phyloP scores from a whole-genome alignment of 495 filamentous ascomycete genomes.

The Penicillium flavigenum region DNA sequence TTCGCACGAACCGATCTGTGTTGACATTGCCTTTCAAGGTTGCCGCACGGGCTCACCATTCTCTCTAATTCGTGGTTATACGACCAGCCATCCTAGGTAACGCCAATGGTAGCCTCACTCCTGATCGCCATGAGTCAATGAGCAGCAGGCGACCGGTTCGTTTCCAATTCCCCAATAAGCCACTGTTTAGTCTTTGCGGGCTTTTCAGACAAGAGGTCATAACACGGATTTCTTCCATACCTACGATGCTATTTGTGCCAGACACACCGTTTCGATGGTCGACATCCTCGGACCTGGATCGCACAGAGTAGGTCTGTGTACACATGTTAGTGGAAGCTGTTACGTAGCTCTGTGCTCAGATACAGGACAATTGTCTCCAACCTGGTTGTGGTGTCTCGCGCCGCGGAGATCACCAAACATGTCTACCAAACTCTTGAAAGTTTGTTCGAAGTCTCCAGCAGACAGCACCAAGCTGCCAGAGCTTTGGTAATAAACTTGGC shows the following conservation, averaged over 20 bases:
- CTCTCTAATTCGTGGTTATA: conserved; percentile 55
- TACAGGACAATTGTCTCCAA: no score
- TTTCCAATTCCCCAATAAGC: conserved; percentile 65
- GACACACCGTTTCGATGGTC: conserved; percentile 54
- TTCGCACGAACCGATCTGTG: no score
- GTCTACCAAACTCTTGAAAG: not conserved
- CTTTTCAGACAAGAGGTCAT: conserved; percentile 62
- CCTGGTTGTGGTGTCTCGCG: no score
- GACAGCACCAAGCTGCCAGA: not conserved
- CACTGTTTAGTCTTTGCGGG: conserved; percentile 49
- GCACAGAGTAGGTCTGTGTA: conserved; percentile 54
- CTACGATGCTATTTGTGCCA: conserved; percentile 54
- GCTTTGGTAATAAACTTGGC: not conserved
- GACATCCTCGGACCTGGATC: conserved; percentile 53
- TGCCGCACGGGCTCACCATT: conserved; percentile 46
- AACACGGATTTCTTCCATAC: conserved; percentile 51
- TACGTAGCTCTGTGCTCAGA: not conserved
- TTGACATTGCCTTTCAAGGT: conserved; percentile 41
- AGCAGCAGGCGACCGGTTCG: conserved; percentile 52
- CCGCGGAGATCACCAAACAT: not conserved
- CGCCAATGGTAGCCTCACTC: conserved; percentile 60
- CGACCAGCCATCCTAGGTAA: conserved; percentile 57
- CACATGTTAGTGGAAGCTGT: not conserved
- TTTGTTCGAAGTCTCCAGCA: not conserved
- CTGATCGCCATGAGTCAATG: conserved; percentile 59